Conservation (phyloP, 2,329 filamentous ascomycete genomes). For the Lasiodiplodia hormozganensis region DNA sequence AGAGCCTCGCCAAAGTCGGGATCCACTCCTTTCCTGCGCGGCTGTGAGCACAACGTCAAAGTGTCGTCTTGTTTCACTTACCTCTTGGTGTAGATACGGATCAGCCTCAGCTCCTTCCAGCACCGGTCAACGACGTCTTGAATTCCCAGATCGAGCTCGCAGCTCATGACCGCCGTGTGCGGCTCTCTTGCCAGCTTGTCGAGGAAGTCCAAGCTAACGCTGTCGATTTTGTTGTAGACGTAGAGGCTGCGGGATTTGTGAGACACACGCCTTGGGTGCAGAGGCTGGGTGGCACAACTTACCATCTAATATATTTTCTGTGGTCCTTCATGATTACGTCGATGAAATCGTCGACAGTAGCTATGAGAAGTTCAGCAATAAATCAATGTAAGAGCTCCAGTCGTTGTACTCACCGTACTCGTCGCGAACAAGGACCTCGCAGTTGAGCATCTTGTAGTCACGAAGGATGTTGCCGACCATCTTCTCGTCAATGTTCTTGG, state of each 20-base stretch:
- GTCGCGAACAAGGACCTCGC: conserved; percentile 92
- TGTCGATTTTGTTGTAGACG: conserved; percentile 99
- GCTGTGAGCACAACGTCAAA: conserved; percentile 28
- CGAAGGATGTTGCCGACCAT: conserved; percentile 97
- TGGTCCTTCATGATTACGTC: conserved; percentile 99
- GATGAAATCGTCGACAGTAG: conserved; percentile 97
- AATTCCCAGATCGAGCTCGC: conserved; percentile 92
- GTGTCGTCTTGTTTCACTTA: conserved; percentile 35
- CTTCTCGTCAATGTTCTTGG: conserved; percentile 93
- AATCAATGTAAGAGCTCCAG: conserved; percentile 14
- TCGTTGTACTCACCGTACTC: conserved; percentile 68
- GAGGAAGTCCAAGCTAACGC: conserved; percentile 89
- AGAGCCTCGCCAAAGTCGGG: conserved; percentile 90
- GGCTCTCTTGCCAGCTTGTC: conserved; percentile 91
- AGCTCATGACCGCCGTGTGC: conserved; percentile 95
- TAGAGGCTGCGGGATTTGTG: conserved; percentile 68
- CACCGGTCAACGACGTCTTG: conserved; percentile 92
- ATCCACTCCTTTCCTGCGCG: conserved; percentile 78
- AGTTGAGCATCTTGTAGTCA: conserved; percentile 99
- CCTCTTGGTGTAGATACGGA: conserved; percentile 91
- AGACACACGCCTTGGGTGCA: not conserved
- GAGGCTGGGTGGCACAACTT: not conserved
- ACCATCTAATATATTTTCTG: conserved; percentile 88
- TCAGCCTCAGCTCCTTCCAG: conserved; percentile 90
- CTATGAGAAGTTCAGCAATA: conserved; percentile 47